Base-by-base conservation (phyloP, 495 filamentous ascomycete species). In the Neurospora sp. region DNA sequence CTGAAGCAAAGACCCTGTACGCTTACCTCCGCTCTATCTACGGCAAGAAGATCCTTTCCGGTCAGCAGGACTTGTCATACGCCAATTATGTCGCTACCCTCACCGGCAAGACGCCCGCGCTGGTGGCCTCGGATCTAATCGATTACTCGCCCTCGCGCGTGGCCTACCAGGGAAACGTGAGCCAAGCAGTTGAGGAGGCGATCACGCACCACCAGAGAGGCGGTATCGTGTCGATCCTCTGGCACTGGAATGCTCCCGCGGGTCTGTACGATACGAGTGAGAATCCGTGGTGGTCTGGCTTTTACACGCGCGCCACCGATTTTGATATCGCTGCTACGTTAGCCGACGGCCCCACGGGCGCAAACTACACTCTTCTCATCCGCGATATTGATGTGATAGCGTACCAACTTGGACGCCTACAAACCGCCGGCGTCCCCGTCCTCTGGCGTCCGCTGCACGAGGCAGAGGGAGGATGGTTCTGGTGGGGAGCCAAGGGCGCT, bases 391-490 rank as follows among this genome's bases (percentile, higher is more conserved):
- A 87, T 42, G 84, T 84, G 9, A 85, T 86, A 34, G 85, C 85
- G 10, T 79, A 82, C 2, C 80, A 86, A 76, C 77, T 86, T 36
- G 81, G 82, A 77, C 59, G 82, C 4, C 72, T 86, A 19, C 77
- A 83, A 54, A 70, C 45, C 1, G 85, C 83, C 0, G 78, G 79
- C 13, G 76, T 86, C 15, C 83, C 85, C 17, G 76, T 86, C 9
- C 79, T 86, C 7, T 86, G 77, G 74, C 76, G 85, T 1, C 85
- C 85, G 2, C 78, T 86, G 2, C 85, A 86, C 77, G 85, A 86
- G 71, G 85, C 85, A 17, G 85, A 86, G 69, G 85, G 85, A 4
- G 81, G 70, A 2, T 87, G 85, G 85, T 87, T 86, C 79, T 87
- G 85, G 85, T 86, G 85, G 85, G 85, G 85, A 17, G 85, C 85